Percentiles rank a stretch among this genome's conserved stretches.
Evolutionary conservation across 1,284 basidiomycete genomes (phyloP).

Genomic region (Mycena citricolor): DNA sequence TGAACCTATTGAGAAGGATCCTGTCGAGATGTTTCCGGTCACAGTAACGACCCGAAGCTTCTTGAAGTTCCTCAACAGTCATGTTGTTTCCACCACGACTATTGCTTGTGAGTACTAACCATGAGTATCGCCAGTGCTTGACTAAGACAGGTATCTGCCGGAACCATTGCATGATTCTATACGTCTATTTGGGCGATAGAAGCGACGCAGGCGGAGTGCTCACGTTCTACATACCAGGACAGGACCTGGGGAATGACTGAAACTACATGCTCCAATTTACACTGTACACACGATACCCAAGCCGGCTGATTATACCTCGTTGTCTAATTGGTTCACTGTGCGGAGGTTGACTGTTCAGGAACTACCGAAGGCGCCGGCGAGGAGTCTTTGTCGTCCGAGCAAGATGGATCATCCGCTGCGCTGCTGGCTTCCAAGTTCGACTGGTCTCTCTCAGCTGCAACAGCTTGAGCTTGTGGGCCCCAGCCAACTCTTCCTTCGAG

Average conservation of each 20-base stretch:
- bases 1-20: conserved; percentile 37
- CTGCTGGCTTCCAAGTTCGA: background rate
- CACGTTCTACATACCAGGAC: conserved; percentile 82
- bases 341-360: no score
- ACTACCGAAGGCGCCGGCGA: no score
- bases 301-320: no score
- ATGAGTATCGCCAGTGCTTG: conserved; percentile 2
- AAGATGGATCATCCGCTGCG: background rate
- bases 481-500: conserved; percentile 56
- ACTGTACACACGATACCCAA: no score
- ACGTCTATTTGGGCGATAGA: conserved; percentile 86
- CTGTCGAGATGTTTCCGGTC: conserved; percentile 62
- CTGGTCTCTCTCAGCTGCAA: conserved; percentile 9
- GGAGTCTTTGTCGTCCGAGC: no score
- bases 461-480: conserved; percentile 39
- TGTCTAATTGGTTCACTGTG: no score
- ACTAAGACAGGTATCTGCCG: conserved; percentile 71
- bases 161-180: conserved; percentile 83
- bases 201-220: conserved; percentile 82
- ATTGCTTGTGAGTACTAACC: conserved; percentile 71
- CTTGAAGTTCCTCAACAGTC: conserved; percentile 80
- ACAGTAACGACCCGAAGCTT: conserved; percentile 75
- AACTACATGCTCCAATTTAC: no score
- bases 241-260: no score
- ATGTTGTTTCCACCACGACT: conserved; percentile 82